Evolutionary conservation across 2,329 filamentous ascomycete species (phyloP).

Genomic region (Diaporthe longicolla): DNA sequence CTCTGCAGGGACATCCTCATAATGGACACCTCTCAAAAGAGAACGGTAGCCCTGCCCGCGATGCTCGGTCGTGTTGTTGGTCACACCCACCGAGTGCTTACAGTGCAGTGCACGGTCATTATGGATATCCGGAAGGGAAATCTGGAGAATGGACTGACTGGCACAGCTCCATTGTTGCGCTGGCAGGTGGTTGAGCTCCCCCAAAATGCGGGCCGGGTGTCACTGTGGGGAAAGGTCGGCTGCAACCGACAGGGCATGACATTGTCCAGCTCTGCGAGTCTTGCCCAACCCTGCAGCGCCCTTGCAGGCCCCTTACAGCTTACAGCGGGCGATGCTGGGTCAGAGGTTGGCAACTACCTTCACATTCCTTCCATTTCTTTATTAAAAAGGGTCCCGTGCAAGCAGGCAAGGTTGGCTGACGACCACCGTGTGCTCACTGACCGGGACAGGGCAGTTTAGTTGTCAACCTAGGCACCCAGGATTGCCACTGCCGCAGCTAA

Average conservation of each 20-base stretch:
- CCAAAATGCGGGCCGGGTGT: constrained; percentile 17
- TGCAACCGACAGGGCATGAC: constrained; percentile 31
- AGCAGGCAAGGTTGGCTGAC: not conserved
- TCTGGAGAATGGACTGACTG: constrained; percentile 1
- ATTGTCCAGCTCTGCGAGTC: constrained; percentile 5
- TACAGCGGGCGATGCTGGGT: not conserved
- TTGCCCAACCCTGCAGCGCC: constrained; percentile 25
- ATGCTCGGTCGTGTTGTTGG: not conserved
- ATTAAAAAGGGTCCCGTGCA: not conserved
- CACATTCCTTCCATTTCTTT: not conserved
- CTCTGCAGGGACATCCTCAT: too few species aligned
- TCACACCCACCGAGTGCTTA: too few species aligned
- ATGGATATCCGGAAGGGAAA: not conserved
- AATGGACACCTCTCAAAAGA: too few species aligned
- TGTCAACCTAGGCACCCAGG: too few species aligned
- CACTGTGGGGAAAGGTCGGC: constrained; percentile 36
- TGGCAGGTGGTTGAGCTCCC: constrained; percentile 20
- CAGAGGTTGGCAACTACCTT: not conserved
- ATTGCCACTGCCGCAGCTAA: constrained; percentile 3
- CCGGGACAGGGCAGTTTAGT: not conserved
- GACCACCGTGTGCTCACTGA: not conserved
- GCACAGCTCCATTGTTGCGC: constrained; percentile 18
- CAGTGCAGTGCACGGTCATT: not conserved
- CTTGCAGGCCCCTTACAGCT: not conserved
- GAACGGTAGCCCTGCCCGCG: not conserved